Conservation (phyloP, 2,329 filamentous ascomycete species). For the Colletotrichum sp. region DNA sequence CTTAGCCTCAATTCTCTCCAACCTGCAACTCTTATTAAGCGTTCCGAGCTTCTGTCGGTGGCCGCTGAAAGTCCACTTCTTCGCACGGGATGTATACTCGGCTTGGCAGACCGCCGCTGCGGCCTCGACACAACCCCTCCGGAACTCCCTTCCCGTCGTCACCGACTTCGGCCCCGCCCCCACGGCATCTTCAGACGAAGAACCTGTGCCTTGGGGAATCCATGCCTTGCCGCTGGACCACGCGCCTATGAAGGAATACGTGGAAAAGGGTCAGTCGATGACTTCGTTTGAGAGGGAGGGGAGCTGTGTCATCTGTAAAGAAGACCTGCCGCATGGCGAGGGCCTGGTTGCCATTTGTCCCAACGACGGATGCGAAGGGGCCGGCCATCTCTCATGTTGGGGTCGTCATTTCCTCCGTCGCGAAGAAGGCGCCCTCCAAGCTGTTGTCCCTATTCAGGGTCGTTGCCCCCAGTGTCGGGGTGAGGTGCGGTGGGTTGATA, state of each 20-base stretch:
- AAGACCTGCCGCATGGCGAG: constrained; percentile 46
- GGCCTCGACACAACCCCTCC: constrained; percentile 51
- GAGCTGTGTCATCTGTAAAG: constrained; percentile 57
- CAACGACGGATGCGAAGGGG: constrained; percentile 56
- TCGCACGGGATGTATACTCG: constrained; percentile 70
- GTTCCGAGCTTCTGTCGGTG: constrained; percentile 82
- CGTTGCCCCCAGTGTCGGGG: constrained; percentile 73
- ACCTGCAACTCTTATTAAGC: constrained; percentile 80
- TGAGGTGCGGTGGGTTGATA: constrained; percentile 71
- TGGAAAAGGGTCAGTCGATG: constrained; percentile 59
- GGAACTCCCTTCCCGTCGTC: constrained; percentile 55
- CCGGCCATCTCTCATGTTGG: constrained; percentile 67
- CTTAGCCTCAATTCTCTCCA: constrained; percentile 74
- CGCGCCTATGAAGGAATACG: constrained; percentile 54
- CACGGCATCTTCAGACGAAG: not conserved
- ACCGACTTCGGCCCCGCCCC: constrained; percentile 55
- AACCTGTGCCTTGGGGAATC: constrained; percentile 48
- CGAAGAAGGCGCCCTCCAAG: constrained; percentile 34
- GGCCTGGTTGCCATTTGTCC: constrained; percentile 65
- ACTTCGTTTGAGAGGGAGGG: constrained; percentile 63
- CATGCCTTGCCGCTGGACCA: constrained; percentile 62
- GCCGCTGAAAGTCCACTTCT: constrained; percentile 85
- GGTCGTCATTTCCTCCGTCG: constrained; percentile 53
- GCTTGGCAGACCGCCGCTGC: constrained; percentile 70
- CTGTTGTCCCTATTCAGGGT: constrained; percentile 71